phyloP scores from a whole-genome alignment of 179 eudicot genomes.

The Patellifolia procumbens region DNA sequence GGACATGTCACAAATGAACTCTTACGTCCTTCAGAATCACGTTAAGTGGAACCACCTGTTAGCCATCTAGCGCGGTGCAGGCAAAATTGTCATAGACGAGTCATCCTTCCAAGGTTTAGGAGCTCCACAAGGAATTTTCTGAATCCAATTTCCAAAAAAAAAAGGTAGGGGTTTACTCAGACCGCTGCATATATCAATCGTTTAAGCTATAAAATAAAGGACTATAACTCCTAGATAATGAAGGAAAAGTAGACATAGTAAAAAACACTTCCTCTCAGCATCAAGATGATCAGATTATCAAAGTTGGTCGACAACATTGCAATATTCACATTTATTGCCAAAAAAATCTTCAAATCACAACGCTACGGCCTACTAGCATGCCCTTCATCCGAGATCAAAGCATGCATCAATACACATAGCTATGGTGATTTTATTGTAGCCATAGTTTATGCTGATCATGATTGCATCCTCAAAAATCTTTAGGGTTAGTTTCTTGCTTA shows the following conservation, averaged over 20 bases:
- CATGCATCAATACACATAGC: too few relatives aligned
- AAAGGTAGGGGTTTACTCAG: neutral
- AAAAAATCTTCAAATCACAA: neutral
- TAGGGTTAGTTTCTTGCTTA: too few relatives aligned
- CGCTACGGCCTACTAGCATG: too few relatives aligned
- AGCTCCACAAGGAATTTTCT: constrained; percentile 25
- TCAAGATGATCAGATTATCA: neutral
- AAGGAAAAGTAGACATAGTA: neutral
- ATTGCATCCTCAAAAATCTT: too few relatives aligned
- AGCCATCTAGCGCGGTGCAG: constrained; percentile 17
- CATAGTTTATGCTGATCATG: too few relatives aligned
- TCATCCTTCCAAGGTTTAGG: constrained; percentile 38
- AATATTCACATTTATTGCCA: neutral
- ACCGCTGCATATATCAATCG: neutral
- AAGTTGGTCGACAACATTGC: neutral
- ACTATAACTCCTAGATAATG: neutral
- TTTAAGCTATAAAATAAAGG: neutral
- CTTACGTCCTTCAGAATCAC: neutral
- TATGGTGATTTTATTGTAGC: too few relatives aligned
- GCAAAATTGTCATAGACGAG: constrained; percentile 20
- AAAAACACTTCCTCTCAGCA: neutral
- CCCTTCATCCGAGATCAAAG: too few relatives aligned
- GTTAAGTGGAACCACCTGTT: neutral
- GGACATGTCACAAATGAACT: neutral
- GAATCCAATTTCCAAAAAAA: constrained; percentile 10